A percentile compares a stretch with the other conserved stretches of the same genome.
phyloP scores from a whole-genome alignment of 1,284 basidiomycete species.

The Blastosporella zonata region DNA sequence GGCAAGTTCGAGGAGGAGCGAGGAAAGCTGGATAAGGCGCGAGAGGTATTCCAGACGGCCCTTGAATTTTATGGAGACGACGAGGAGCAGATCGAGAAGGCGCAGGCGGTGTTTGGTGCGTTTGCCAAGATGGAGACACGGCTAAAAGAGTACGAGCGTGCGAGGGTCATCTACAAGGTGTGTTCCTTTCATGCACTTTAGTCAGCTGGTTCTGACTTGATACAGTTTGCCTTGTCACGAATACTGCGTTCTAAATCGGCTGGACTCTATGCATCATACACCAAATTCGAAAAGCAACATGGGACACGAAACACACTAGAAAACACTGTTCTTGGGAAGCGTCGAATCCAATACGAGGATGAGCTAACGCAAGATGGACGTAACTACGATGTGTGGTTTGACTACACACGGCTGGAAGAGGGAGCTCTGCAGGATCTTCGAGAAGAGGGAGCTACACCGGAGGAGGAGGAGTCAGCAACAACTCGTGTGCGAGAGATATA shows the following conservation, averaged over 20 bases:
- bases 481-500: slow-evolving; percentile 88
- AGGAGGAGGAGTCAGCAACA: slow-evolving; percentile 58
- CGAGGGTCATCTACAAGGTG: slow-evolving; percentile 95
- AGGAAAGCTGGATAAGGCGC: slow-evolving; percentile 80
- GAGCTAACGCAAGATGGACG: slow-evolving; percentile 84
- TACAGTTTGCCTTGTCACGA: slow-evolving; percentile 86
- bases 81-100: slow-evolving; percentile 95
- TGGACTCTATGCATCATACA: slow-evolving; percentile 48
- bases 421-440: slow-evolving; percentile 74
- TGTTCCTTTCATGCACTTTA: slow-evolving; percentile 11
- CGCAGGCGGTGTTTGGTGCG: slow-evolving; percentile 92
- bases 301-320: slow-evolving; percentile 88
- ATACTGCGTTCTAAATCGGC: slow-evolving; percentile 48
- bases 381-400: slow-evolving; percentile 99
- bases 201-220: slow-evolving; percentile 1
- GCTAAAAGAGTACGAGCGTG: slow-evolving; percentile 94
- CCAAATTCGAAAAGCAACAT: slow-evolving; percentile 98
- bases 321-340: slow-evolving; percentile 92
- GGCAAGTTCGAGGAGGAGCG: slow-evolving; percentile 98
- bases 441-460: slow-evolving; percentile 71
- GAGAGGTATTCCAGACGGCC: slow-evolving; percentile 96
- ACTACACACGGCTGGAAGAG: slow-evolving; percentile 92
- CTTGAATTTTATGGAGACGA: slow-evolving; percentile 97
- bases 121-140: slow-evolving; percentile 99
- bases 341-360: slow-evolving; percentile 97